These are phyloP conservation scores for Anthracocystis setariae DNA, from an alignment of 1,284 basidiomycete genomes.

Conservation along the genomic window DNA sequence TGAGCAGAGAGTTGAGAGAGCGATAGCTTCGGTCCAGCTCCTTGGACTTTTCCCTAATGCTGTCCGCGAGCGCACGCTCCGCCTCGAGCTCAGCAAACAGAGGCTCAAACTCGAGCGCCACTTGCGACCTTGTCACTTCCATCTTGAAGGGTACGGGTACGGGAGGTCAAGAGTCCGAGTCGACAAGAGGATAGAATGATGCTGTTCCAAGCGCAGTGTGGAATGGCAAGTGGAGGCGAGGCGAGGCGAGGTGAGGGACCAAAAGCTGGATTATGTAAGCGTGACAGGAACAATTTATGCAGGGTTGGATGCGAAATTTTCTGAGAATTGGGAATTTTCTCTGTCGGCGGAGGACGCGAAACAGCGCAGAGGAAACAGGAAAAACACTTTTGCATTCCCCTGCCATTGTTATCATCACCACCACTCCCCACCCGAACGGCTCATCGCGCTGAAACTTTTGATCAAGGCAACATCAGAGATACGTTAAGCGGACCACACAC, in stretches of 20 bases:
- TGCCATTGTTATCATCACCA: too few species aligned
- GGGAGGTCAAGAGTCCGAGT: too few species aligned
- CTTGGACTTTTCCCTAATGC: conserved; percentile 47
- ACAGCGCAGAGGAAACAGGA: not conserved
- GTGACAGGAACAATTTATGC: not conserved
- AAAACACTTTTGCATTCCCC: too few species aligned
- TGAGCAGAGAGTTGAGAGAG: conserved; percentile 32
- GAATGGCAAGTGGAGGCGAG: conserved; percentile 18
- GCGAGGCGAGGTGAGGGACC: too few species aligned
- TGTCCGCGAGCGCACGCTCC: conserved; percentile 37
- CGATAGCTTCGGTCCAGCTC: conserved; percentile 47
- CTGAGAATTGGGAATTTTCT: not conserved
- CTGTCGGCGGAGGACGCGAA: too few species aligned
- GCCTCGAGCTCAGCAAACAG: conserved; percentile 49
- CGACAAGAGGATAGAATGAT: too few species aligned
- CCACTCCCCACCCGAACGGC: not conserved
- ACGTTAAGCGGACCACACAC: too few species aligned
- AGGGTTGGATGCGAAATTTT: not conserved
- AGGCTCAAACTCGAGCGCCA: conserved; percentile 29
- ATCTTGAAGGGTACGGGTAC: too few species aligned
- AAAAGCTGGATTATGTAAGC: conserved; percentile 18
- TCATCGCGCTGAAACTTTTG: too few species aligned
- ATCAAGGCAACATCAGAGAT: too few species aligned
- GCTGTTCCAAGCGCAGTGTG: too few species aligned
- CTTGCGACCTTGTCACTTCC: not conserved